Evolutionary conservation across 305 asterid genomes (phyloP).

Genomic region (Andrographis paniculata): DNA sequence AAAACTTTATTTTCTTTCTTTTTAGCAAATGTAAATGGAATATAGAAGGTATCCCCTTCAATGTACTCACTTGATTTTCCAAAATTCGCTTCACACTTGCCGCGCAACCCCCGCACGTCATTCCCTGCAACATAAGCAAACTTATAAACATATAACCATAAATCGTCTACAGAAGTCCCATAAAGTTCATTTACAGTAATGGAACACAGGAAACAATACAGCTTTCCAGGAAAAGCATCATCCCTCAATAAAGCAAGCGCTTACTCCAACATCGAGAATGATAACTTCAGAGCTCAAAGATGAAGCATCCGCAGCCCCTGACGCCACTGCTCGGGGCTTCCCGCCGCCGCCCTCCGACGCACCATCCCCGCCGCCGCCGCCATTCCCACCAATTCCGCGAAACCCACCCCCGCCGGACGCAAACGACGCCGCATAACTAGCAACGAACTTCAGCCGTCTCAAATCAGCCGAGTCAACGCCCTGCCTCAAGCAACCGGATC

Average conservation of each 20-base stretch:
- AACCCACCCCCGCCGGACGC: slow-evolving; percentile 64
- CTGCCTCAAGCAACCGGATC: slow-evolving; percentile 18
- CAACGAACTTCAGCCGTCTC: slow-evolving; percentile 32
- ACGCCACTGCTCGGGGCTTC: slow-evolving; percentile 43
- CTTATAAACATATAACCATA: background rate
- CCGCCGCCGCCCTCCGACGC: slow-evolving; percentile 44
- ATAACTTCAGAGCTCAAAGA: slow-evolving; percentile 71
- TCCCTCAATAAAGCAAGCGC: slow-evolving; percentile 11
- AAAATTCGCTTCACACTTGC: slow-evolving; percentile 86
- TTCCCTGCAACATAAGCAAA: slow-evolving; percentile 37
- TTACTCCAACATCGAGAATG: slow-evolving; percentile 85
- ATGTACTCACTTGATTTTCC: slow-evolving; percentile 78
- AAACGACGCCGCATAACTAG: slow-evolving; percentile 46
- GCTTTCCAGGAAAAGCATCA: background rate
- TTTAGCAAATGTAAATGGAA: background rate
- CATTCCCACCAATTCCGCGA: slow-evolving; percentile 46
- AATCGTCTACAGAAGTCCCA: background rate
- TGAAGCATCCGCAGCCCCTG: slow-evolving; percentile 48
- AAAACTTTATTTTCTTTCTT: background rate
- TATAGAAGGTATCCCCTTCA: background rate
- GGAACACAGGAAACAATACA: background rate
- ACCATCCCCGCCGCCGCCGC: slow-evolving; percentile 50
- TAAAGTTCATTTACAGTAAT: background rate
- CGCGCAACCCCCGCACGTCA: slow-evolving; percentile 60
- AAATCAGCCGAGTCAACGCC: slow-evolving; percentile 19